phyloP scores from a whole-genome alignment of 2,329 filamentous ascomycete genomes.

The Aspergillus awamori region DNA sequence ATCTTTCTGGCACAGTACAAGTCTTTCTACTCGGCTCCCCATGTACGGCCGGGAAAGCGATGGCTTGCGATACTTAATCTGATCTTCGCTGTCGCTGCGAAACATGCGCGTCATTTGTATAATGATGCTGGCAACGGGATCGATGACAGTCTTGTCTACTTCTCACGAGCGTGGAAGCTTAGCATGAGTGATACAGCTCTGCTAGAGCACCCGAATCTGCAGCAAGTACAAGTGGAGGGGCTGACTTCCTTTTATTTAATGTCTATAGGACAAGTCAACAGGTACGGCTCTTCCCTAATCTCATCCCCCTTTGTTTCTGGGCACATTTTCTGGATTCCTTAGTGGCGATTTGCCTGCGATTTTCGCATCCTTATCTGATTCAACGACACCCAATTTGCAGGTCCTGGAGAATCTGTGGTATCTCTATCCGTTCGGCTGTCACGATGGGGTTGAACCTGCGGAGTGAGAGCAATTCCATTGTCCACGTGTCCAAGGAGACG shows the following conservation, averaged over 20 bases:
- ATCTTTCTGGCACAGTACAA: constrained; percentile 45
- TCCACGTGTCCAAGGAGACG: constrained; percentile 43
- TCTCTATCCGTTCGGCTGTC: constrained; percentile 46
- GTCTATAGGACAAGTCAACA: constrained; percentile 46
- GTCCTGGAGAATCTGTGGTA: constrained; percentile 47
- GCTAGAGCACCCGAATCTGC: constrained; percentile 45
- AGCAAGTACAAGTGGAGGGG: constrained; percentile 49
- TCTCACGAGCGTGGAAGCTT: constrained; percentile 47
- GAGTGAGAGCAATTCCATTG: constrained; percentile 41
- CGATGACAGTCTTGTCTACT: constrained; percentile 45
- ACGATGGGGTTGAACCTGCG: constrained; percentile 49
- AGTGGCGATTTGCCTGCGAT: no score
- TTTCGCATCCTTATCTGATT: not conserved
- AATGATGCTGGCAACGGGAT: constrained; percentile 28
- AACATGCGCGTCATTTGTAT: constrained; percentile 37
- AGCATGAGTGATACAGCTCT: constrained; percentile 40
- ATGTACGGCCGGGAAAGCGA: constrained; percentile 39
- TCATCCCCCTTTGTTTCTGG: not conserved
- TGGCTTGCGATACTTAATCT: constrained; percentile 50
- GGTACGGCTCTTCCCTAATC: constrained; percentile 28
- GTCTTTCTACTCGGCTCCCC: constrained; percentile 37
- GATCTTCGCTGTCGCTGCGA: constrained; percentile 48
- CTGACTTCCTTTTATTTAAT: constrained; percentile 47
- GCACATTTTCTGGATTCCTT: not conserved
- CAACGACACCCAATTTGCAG: constrained; percentile 24